A percentile compares a stretch with the other conserved stretches of the same genome.
phyloP scores from a whole-genome alignment of 1,139 yeast genomes.

The Magnusiomyces paraingens region DNA sequence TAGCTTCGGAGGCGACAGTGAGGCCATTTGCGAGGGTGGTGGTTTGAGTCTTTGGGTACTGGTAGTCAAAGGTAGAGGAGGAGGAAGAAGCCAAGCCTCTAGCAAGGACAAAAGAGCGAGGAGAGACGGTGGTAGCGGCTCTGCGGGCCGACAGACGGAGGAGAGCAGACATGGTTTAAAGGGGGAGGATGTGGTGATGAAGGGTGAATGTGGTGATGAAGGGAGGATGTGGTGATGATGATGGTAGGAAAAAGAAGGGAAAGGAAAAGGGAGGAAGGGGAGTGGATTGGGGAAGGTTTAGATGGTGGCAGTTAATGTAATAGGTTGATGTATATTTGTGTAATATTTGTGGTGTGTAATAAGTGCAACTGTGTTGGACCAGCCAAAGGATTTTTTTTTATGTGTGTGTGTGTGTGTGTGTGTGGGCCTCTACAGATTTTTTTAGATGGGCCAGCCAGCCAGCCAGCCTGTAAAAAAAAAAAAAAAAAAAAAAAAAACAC shows the following conservation, averaged over 20 bases:
- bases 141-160: conserved; percentile 20
- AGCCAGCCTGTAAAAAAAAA: no score
- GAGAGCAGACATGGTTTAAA: conserved; percentile 17
- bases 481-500: no score
- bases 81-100: conserved; percentile 21
- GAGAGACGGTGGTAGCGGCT: conserved; percentile 6
- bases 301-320: no score
- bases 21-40: conserved; percentile 75
- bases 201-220: background rate
- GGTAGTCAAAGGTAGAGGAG: conserved; percentile 19
- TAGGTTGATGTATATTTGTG: no score
- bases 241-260: background rate
- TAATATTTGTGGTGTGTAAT: no score
- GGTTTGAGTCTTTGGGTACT: conserved; percentile 47
- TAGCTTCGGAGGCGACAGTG: conserved; percentile 13
- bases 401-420: no score
- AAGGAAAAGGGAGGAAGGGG: background rate
- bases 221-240: background rate
- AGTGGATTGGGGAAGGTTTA: background rate
- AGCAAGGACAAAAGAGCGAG: conserved; percentile 8
- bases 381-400: no score
- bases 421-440: no score
- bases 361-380: no score
- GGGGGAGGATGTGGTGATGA: background rate
- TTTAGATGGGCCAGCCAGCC: no score